Percentiles rank a stretch among this genome's conserved stretches.
Conservation (phyloP, 148 eudicot species). For the Nepenthes mirabilis region DNA sequence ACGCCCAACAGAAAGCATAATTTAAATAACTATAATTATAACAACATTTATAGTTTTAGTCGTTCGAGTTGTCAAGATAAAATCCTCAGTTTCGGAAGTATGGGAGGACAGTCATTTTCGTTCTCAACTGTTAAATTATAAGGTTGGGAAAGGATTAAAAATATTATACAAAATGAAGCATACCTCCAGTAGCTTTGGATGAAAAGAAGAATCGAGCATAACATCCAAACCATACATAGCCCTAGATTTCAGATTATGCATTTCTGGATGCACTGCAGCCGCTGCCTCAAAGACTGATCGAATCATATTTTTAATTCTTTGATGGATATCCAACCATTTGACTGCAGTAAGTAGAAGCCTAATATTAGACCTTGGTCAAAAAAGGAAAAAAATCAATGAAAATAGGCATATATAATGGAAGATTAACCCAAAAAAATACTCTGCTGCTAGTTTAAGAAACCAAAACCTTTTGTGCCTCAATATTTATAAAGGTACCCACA, state of each 20-base stretch:
- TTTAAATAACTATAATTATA: too few relatives aligned
- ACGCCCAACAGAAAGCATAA: too few relatives aligned
- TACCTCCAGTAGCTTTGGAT: conserved; percentile 91
- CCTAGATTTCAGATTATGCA: conserved; percentile 69
- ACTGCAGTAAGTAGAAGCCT: conserved; percentile 35
- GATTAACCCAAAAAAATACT: too few relatives aligned
- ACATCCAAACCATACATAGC: conserved; percentile 97
- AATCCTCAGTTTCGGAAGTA: too few relatives aligned
- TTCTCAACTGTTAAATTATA: neutral
- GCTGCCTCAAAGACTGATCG: conserved; percentile 84
- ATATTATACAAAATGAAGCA: conserved; percentile 1
- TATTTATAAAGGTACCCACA: too few relatives aligned
- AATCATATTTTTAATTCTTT: conserved; percentile 54
- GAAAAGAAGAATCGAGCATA: conserved; percentile 69
- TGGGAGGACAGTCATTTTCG: neutral
- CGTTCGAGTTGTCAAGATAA: too few relatives aligned
- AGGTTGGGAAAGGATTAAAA: neutral
- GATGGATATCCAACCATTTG: conserved; percentile 69
- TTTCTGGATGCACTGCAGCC: conserved; percentile 69
- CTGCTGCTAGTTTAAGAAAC: too few relatives aligned
- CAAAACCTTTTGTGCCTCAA: too few relatives aligned
- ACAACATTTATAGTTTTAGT: too few relatives aligned
- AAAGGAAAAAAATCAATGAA: neutral
- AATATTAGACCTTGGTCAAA: neutral
- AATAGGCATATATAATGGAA: neutral